A percentile compares a stretch with the other conserved stretches of the same genome.
phyloP scores from a whole-genome alignment of 2,329 filamentous ascomycete species.

The Fusarium mangiferae region DNA sequence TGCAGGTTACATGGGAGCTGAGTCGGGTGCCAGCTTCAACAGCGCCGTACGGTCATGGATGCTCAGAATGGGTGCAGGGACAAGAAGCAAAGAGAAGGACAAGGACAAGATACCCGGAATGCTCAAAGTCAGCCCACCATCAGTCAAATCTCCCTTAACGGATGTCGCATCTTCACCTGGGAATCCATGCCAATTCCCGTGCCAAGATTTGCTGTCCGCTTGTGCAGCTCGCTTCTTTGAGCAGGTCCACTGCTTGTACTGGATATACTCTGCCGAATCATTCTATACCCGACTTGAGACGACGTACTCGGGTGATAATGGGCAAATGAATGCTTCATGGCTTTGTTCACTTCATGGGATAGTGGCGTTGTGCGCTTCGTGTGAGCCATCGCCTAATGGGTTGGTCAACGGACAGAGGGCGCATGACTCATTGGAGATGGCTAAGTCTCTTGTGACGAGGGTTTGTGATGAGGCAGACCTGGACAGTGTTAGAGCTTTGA shows the following conservation, averaged over 20 bases:
- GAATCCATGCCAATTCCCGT: not conserved
- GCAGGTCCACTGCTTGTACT: not conserved
- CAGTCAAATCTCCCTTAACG: not conserved
- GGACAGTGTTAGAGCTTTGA: not conserved
- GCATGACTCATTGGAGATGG: not conserved
- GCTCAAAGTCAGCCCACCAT: not conserved
- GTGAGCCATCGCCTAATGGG: accelerated
- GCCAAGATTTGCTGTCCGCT: accelerated
- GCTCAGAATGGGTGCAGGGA: not conserved
- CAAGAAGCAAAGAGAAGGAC: not conserved
- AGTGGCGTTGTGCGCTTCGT: accelerated
- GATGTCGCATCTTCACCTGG: accelerated
- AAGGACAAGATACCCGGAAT: not conserved
- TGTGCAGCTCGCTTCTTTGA: not conserved
- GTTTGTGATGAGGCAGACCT: not conserved
- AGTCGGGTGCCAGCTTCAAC: not conserved
- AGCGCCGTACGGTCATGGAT: not conserved
- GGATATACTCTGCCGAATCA: not conserved
- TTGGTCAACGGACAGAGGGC: not conserved
- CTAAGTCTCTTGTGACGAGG: not conserved
- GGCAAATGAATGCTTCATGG: accelerated
- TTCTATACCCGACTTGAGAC: not conserved
- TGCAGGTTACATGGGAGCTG: not conserved
- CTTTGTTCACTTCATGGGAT: not conserved
- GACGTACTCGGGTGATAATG: accelerated